Evolutionary conservation across 1,284 basidiomycete genomes (phyloP).

Genomic region (Sporisorium graminicola): DNA sequence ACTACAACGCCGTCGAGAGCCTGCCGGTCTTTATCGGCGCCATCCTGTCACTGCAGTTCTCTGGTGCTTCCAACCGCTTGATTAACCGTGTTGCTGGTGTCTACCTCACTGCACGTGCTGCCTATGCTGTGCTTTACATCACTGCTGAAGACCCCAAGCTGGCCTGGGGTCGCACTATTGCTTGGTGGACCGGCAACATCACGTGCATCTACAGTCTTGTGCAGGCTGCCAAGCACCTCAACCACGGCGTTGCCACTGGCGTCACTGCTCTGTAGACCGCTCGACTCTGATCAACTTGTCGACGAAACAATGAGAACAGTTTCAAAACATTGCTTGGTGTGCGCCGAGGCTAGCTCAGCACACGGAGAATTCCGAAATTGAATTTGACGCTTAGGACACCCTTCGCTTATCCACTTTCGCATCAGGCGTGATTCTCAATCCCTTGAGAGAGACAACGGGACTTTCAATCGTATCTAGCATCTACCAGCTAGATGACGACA

Average conservation of each 20-base stretch:
- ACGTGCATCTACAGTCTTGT: constrained; percentile 47
- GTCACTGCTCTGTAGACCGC: constrained; percentile 33
- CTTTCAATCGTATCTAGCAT: too few relatives aligned
- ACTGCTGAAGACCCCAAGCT: constrained; percentile 20
- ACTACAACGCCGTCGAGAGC: constrained; percentile 53
- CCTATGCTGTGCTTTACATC: constrained; percentile 42
- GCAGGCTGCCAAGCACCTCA: constrained; percentile 47
- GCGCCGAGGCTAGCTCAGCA: too few relatives aligned
- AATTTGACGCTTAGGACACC: too few relatives aligned
- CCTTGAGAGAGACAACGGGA: too few relatives aligned
- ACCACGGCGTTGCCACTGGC: constrained; percentile 39
- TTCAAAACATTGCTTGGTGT: too few relatives aligned
- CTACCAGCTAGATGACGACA: too few relatives aligned
- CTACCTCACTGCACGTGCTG: constrained; percentile 38
- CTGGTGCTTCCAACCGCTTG: constrained; percentile 41
- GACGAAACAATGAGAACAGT: too few relatives aligned
- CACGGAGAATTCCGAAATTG: too few relatives aligned
- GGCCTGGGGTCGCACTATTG: constrained; percentile 27
- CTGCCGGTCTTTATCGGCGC: constrained; percentile 47
- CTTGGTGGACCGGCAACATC: constrained; percentile 50
- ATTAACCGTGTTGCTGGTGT: constrained; percentile 48
- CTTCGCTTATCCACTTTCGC: too few relatives aligned
- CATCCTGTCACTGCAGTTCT: constrained; percentile 50
- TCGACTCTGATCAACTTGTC: too few relatives aligned
- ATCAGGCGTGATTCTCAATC: too few relatives aligned